A percentile compares a stretch with the other conserved stretches of the same genome.
Evolutionary conservation across 2,329 filamentous ascomycete species (phyloP).

Genomic region (Hypomyces perniciosus): DNA sequence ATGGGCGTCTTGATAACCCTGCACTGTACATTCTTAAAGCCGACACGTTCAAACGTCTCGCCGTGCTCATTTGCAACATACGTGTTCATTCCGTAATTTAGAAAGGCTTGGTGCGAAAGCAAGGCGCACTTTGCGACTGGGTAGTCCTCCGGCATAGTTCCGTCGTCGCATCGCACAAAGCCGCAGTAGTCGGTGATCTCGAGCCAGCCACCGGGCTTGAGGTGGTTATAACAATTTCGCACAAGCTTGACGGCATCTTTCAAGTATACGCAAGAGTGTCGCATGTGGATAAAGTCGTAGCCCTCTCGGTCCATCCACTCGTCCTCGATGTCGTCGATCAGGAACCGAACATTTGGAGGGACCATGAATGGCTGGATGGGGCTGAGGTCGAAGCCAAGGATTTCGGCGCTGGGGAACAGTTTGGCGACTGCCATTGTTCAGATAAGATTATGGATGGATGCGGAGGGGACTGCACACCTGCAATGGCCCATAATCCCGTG

Average conservation of each 20-base stretch:
- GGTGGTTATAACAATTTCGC: conserved; percentile 18
- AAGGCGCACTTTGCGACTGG: conserved; percentile 12
- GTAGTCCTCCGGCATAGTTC: conserved; percentile 20
- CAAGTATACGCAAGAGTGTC: conserved; percentile 19
- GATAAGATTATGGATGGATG: not conserved
- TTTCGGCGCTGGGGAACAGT: conserved; percentile 29
- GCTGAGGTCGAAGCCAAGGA: conserved; percentile 34
- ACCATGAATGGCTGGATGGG: conserved; percentile 36
- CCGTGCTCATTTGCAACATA: conserved; percentile 14
- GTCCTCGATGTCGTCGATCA: conserved; percentile 30
- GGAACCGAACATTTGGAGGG: conserved; percentile 34
- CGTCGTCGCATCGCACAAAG: conserved; percentile 30
- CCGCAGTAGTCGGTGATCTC: conserved; percentile 36
- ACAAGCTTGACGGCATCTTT: conserved; percentile 15
- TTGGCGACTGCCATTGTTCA: conserved; percentile 22
- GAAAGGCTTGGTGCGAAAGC: conserved; percentile 12
- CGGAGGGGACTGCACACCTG: conserved; percentile 17
- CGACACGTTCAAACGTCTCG: conserved; percentile 14
- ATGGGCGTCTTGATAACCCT: conserved; percentile 33
- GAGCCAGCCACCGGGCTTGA: conserved; percentile 39
- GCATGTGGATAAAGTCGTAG: conserved; percentile 27
- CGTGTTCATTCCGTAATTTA: conserved; percentile 16
- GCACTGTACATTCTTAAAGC: conserved; percentile 23
- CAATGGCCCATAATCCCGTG: conserved; percentile 37
- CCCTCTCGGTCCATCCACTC: conserved; percentile 24